A percentile compares a stretch with the other conserved stretches of the same genome.
These are phyloP conservation scores for Leishmania arabica DNA, from an alignment of 208 protist genomes.

Conservation along the genomic window DNA sequence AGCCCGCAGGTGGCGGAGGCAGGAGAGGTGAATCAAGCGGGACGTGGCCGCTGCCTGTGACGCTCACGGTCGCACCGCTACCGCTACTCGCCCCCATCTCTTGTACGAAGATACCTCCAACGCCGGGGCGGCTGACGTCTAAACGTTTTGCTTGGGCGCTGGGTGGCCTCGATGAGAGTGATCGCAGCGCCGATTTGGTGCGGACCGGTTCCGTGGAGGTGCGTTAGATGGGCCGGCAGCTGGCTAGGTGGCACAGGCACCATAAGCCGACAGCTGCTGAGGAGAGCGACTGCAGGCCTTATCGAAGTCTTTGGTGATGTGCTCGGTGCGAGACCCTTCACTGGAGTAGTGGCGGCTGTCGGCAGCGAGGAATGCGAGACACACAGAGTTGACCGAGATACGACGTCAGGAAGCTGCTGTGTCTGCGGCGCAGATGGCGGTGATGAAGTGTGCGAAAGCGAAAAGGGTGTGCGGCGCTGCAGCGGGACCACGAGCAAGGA, in stretches of 20 bases:
- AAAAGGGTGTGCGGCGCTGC: neutral
- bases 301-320: neutral
- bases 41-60: neutral
- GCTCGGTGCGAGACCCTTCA: neutral
- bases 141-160: slow-evolving; percentile 11
- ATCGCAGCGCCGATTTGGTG: slow-evolving; percentile 8
- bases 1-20: neutral
- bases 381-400: neutral
- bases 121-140: slow-evolving; percentile 4
- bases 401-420: neutral
- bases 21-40: neutral
- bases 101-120: neutral
- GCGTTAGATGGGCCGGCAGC: neutral
- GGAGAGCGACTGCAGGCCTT: neutral
- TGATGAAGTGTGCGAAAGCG: neutral
- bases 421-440: neutral
- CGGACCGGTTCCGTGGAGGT: slow-evolving; percentile 7
- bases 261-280: neutral
- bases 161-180: slow-evolving; percentile 14
- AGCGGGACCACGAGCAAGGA: neutral
- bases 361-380: neutral
- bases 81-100: neutral
- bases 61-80: neutral
- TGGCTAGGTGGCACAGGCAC: slow-evolving; percentile 14
- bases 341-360: neutral